These are phyloP conservation scores for Fragaria iinumae DNA, from an alignment of 306 rosid genomes.

Conservation along the genomic window DNA sequence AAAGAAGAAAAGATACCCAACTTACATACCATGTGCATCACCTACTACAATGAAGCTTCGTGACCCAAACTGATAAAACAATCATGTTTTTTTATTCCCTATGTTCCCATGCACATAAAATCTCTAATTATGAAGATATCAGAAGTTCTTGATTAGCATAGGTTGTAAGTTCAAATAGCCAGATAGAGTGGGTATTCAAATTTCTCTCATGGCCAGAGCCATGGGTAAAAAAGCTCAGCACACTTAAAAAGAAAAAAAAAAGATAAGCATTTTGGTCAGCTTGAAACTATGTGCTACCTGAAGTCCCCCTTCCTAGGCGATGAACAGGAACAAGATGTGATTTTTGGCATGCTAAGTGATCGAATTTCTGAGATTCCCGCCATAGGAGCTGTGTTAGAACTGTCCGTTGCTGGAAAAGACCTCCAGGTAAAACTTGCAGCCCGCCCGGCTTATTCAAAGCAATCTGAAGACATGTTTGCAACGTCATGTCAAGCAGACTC, in stretches of 20 bases:
- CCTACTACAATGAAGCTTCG: neutral
- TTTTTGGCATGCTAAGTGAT: slow-evolving; percentile 33
- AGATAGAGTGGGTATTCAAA: neutral
- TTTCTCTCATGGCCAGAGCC: slow-evolving; percentile 14
- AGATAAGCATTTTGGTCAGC: neutral
- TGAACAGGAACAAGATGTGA: slow-evolving; percentile 78
- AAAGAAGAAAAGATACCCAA: neutral
- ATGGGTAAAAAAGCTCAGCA: slow-evolving; percentile 22
- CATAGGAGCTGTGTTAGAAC: slow-evolving; percentile 79
- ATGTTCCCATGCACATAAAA: neutral
- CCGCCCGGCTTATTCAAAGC: slow-evolving; percentile 87
- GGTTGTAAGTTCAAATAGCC: neutral
- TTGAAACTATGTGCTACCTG: slow-evolving; percentile 55
- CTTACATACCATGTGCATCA: neutral
- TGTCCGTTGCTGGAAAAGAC: slow-evolving; percentile 95
- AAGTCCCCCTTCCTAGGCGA: slow-evolving; percentile 96
- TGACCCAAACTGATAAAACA: neutral
- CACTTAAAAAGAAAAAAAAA: neutral
- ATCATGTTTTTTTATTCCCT: neutral
- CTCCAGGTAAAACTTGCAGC: slow-evolving; percentile 94
- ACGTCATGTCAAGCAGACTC: slow-evolving; percentile 14
- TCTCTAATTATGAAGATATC: neutral
- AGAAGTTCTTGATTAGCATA: neutral
- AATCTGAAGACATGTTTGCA: slow-evolving; percentile 49
- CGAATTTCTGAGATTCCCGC: slow-evolving; percentile 42